Base-by-base conservation (phyloP, 73 alveolate genomes). In the Paramecium octaurelia region DNA sequence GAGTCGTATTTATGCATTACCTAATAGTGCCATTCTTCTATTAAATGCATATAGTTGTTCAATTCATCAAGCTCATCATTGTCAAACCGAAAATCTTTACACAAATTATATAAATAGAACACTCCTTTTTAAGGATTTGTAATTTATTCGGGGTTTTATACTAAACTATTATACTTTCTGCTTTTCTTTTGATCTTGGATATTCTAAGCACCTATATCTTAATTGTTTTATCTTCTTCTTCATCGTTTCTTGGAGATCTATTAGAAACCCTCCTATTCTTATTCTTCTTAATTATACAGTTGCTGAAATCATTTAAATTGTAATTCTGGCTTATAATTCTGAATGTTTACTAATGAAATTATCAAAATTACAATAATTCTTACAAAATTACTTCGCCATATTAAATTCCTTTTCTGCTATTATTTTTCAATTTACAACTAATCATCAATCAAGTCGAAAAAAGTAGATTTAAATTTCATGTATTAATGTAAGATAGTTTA, bases 11-110 rank as follows among this genome's bases (percentile, higher is more conserved):
- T 80, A 48, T 76, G 91, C 91, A 80, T 80, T 8, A 80, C 75
- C 20, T 43, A 80, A 46, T 80, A 80, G 31, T 80, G 91, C 91
- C 91, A 80, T 46, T 80, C 91, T 48, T 80, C 91, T 43, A 80
- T 80, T 5, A 80, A 57, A 44, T 48, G 70, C 91, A 80, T 80
- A 20, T 31, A 80, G 10, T 46, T 21, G 16, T 80, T 46, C 6
- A 80, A 46, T 80, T 80, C 91, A 16, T 40, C 73, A 23, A 80
- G 46, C 7, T 80, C 91, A 80, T 80, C 91, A 23, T 80, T 46
- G 18, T 35, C 29, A 42, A 46, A 46, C 4, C 42, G 48, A 24
- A 44, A 44, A 9, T 80, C 35, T 43, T 44, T 80, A 12, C 35
- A 20, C 23, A 31, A 44, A 80, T 80, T 80, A 80, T 44, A 80